Base-by-base conservation (phyloP, 352 stramenopile species). In the Phytopythium kandeliae region DNA sequence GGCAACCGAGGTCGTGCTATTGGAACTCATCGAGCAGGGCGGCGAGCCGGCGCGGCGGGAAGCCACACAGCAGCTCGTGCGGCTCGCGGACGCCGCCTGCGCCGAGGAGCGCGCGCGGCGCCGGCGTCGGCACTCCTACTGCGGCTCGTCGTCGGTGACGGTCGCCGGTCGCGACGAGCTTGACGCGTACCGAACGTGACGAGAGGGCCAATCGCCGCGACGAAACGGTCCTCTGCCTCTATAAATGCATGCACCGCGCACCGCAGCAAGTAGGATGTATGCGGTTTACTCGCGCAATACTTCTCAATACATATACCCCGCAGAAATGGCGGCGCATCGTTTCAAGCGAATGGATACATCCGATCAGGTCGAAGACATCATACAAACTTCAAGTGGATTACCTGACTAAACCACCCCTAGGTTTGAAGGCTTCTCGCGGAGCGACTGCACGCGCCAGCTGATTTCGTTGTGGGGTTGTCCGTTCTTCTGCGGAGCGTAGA, bases 61-160 rank as follows among this genome's bases (percentile, higher is more conserved):
- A 25, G 33, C 56, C 5, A 34, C 79, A 45, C 54, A 46, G 11
- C 28, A 51, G 31, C 63, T 85, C 25, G 49, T 58, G 25, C 55
- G 43, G 19, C 47, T 69, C 16, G 44, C 71, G 17, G 52, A 50
- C 13, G 48, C 63, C 3, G 51, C 52, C n/a, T 74, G 63, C 28
- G 42, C 25, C 30, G 66, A 74, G 10, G 67, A 78, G 59, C 58
- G 71, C 26, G 21, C 40, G 19, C 43, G 31, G 7, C 31, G 36
- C 11, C 69, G 76, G 1, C 50, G 58, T 13, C 42, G 85, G 45
- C 63, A 74, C 26, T 55, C 74, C 37, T 86, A 88, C 48, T 88
- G 77, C 46, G 77, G 77, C 24, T 69, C 76, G 51, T 88, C 77
- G 11, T 85, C 69, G 2, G 77, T 85, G 40, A 58, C 69, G 16